A percentile compares a stretch with the other conserved stretches of the same genome.
Evolutionary conservation across 179 eudicot genomes (phyloP).

Genomic region (Pouteria campechiana): DNA sequence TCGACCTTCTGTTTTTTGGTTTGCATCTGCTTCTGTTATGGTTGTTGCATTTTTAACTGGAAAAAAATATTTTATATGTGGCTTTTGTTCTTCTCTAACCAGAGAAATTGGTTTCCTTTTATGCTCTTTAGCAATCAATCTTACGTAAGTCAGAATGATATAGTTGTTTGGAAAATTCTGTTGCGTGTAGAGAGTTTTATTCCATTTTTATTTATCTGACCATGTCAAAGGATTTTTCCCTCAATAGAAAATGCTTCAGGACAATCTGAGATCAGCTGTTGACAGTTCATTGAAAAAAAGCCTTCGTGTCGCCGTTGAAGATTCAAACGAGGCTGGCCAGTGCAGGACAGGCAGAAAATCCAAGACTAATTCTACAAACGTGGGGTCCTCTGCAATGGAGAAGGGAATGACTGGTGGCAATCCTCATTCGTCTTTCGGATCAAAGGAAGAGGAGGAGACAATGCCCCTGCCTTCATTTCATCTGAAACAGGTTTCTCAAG

Average conservation of each 20-base stretch:
- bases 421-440: slow-evolving; percentile 9
- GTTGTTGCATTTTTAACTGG: no score
- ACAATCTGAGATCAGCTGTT: slow-evolving; percentile 48
- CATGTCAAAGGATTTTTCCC: slow-evolving; percentile 3
- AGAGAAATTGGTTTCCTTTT: no score
- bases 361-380: slow-evolving; percentile 29
- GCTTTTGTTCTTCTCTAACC: no score
- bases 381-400: slow-evolving; percentile 20
- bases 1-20: no score
- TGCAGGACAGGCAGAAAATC: slow-evolving; percentile 53
- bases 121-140: no score
- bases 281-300: slow-evolving; percentile 89
- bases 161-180: no score
- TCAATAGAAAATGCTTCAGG: slow-evolving; percentile 60
- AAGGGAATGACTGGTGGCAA: slow-evolving; percentile 11
- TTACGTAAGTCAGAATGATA: no score
- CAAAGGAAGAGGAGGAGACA: slow-evolving; percentile 20
- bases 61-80: no score
- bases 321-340: slow-evolving; percentile 74
- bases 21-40: no score
- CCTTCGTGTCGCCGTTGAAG: slow-evolving; percentile 67
- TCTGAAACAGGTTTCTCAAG: slow-evolving; percentile 38
- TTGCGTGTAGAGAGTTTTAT: no score
- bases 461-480: slow-evolving; percentile 27
- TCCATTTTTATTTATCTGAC: no score